A percentile compares a stretch with the other conserved stretches of the same genome.
phyloP scores from a whole-genome alignment of 345 rosid genomes.

The Eucalyptus viminalis region DNA sequence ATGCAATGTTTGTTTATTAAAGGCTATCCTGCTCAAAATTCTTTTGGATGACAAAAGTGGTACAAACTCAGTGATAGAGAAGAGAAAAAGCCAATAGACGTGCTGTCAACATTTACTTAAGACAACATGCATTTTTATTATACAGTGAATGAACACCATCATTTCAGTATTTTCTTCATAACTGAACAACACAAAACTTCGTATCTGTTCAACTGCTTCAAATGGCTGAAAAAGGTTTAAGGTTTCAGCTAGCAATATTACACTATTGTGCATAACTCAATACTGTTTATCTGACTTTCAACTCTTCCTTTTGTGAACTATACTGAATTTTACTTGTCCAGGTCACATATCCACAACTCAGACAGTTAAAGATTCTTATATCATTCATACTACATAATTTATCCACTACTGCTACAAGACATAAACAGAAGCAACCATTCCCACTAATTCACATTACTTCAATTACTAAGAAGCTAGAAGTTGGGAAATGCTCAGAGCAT shows the following conservation, averaged over 20 bases:
- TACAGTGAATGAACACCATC: not conserved
- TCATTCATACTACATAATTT: not conserved
- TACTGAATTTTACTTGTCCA: not conserved
- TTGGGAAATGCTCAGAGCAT: not conserved
- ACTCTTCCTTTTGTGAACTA: not conserved
- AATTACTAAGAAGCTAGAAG: not conserved
- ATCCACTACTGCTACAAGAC: not conserved
- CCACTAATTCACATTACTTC: not conserved
- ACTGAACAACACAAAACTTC: not conserved
- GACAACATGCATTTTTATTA: not conserved
- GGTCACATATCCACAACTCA: not conserved
- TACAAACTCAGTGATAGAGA: not conserved
- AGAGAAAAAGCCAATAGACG: not conserved
- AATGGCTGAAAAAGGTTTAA: not conserved
- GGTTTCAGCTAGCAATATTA: not conserved
- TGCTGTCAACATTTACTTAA: not conserved
- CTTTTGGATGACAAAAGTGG: not conserved
- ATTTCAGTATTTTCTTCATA: not conserved
- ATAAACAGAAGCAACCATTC: not conserved
- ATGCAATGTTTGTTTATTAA: not conserved
- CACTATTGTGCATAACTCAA: not conserved
- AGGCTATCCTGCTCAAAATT: not conserved
- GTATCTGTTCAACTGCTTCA: not conserved
- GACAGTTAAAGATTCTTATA: not conserved
- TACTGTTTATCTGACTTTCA: not conserved